These are phyloP conservation scores for Limnanthes douglasii DNA, from an alignment of 345 rosid species.

Conservation along the genomic window DNA sequence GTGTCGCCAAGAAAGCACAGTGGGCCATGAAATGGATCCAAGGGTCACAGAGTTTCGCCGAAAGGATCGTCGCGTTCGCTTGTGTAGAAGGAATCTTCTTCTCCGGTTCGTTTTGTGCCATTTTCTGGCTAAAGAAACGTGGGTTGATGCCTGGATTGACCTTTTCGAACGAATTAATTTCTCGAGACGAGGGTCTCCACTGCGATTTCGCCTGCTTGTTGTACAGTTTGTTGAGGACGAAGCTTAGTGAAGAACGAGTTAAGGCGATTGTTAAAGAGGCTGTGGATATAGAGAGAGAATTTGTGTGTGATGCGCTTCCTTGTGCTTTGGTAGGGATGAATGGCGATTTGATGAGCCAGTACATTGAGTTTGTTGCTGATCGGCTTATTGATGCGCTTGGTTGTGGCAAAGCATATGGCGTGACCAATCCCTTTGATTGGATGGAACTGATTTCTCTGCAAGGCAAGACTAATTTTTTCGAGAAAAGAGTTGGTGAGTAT, in stretches of 20 bases:
- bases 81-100: constrained; percentile 96
- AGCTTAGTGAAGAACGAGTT: constrained; percentile 61
- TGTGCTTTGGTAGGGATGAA: constrained; percentile 93
- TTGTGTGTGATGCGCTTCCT: constrained; percentile 83
- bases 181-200: constrained; percentile 91
- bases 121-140: constrained; percentile 86
- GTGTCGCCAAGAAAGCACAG: constrained; percentile 55
- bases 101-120: constrained; percentile 87
- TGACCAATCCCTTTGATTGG: constrained; percentile 75
- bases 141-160: constrained; percentile 89
- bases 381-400: constrained; percentile 58
- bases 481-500: constrained; percentile 74
- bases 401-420: constrained; percentile 42
- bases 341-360: constrained; percentile 57
- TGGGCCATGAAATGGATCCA: constrained; percentile 86
- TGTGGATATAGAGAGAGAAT: constrained; percentile 83
- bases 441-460: constrained; percentile 81
- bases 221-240: constrained; percentile 33
- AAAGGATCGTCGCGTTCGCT: constrained; percentile 67
- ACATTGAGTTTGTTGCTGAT: constrained; percentile 84
- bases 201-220: constrained; percentile 86
- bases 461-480: constrained; percentile 83
- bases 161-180: constrained; percentile 86
- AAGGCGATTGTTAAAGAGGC: constrained; percentile 60
- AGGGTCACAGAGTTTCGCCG: constrained; percentile 63